Base-by-base conservation (phyloP, 495 filamentous ascomycete species). In the Elasticomyces elasticus region DNA sequence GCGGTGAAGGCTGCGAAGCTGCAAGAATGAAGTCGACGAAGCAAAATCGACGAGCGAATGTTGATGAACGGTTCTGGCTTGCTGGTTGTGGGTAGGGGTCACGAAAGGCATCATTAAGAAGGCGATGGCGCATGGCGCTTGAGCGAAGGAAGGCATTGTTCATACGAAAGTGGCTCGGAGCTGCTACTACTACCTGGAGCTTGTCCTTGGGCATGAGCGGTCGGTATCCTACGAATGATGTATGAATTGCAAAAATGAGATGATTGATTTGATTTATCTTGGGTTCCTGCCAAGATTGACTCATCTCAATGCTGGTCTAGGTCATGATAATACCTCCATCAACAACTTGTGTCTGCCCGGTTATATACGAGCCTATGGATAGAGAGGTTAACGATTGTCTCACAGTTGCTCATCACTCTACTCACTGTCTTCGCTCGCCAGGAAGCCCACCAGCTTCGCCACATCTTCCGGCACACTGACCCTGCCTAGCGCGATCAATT, bases 311-410 rank as follows among this genome's bases (percentile, higher is more conserved):
- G 26, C 41, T 22, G n/a, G 12, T 20, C 54, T 66, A 76, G 25
- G 67, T 73, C 43, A 74, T 77, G 17, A 78, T 53, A 44, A 82
- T 75, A 0, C 81, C 81, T 1, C 80, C 81, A 67, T 85, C 81
- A 12, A 84, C 72, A 12, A 84, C 50, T 49, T 77, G 67, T 13
- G 79, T 83, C 68, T 84, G 79, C 0, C 80, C 80, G 0, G 81
- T 84, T 49, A 83, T 66, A 59, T 76, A n/a, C n/a, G n/a, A n/a
- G n/a, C n/a, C n/a, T n/a, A n/a, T n/a, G n/a, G n/a, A n/a, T n/a
- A n/a, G n/a, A n/a, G n/a, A n/a, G n/a, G n/a, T n/a, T n/a, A n/a
- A n/a, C n/a, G n/a, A n/a, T n/a, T n/a, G n/a, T n/a, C n/a, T n/a
- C n/a, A n/a, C n/a, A n/a, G n/a, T n/a, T n/a, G n/a, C n/a, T n/a